Base-by-base conservation (phyloP, 371 early-diverging fungal genomes). In the Lichtheimia ramosa region DNA sequence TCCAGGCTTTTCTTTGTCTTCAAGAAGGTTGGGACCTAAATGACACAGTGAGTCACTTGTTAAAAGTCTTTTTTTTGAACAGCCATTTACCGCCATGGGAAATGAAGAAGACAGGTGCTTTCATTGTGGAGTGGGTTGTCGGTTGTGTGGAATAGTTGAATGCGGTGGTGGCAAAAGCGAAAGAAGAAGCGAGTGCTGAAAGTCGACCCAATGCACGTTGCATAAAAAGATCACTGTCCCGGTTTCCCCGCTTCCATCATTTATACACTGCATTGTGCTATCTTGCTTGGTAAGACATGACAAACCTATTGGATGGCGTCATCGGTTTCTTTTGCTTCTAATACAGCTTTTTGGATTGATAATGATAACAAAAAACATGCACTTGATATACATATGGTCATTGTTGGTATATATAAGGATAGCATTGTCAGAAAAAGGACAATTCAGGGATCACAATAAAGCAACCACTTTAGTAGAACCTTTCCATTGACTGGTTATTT, bases 11-110 rank as follows among this genome's bases (percentile, higher is more conserved):
- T 58, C 77, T 27, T 56, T 58, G 42, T 79, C 64, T 48, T 82
- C 83, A 12, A 85, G 68, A 13, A 85, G 61, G 24, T 70, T 83
- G 43, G 85, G 84, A n/a, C 85, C 84, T 71, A 68, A 46, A 58
- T 61, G 65, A 59, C 12, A 56, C 58, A n/a, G 58, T 64, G 46
- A 42, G 27, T 41, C 41, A 46, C n/a, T 48, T 13, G 21, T 51
- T 39, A 34, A 8, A 51, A 34, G 5, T 24, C 28, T 12, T n/a
- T 10, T 20, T 24, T 13, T 28, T 43, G n/a, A 3, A 15, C 20
- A 2, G 42, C 16, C 3, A 42, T 69, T n/a, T 56, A 70, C 81
- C 75, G 55, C 81, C 75, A 54, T 78, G 75, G 24, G 75, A 74
- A 25, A 78, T 56, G 51, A 65, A 79, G 21, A 75, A 79, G 2